phyloP scores from a whole-genome alignment of 2,329 filamentous ascomycete species.

The Monilinia polystroma region DNA sequence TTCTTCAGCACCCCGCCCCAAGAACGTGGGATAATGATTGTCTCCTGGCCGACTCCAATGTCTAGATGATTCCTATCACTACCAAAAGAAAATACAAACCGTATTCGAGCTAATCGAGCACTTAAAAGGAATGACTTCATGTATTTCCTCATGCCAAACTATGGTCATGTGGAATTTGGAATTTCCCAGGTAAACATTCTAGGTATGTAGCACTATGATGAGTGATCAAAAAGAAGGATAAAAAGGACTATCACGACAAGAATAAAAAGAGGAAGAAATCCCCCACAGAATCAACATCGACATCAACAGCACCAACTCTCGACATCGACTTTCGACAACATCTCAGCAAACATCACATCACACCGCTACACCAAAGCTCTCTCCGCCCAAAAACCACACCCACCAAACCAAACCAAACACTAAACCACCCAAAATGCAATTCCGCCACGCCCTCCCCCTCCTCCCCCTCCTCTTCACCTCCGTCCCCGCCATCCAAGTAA shows the following conservation, averaged over 20 bases:
- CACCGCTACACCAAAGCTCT: not conserved
- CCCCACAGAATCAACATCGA: not conserved
- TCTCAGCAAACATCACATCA: slow-evolving; percentile 9
- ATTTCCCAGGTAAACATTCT: not conserved
- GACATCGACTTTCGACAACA: not conserved
- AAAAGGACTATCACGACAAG: not conserved
- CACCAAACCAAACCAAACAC: too few relatives aligned
- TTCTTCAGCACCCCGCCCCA: not conserved
- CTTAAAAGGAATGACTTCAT: not conserved
- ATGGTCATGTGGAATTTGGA: not conserved
- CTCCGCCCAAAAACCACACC: not conserved
- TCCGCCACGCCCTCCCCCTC: slow-evolving; percentile 44
- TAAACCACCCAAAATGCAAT: slow-evolving; percentile 44
- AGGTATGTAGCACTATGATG: not conserved
- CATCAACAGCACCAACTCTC: slow-evolving; percentile 6
- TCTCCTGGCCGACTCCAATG: not conserved
- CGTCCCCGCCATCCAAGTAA: slow-evolving; percentile 51
- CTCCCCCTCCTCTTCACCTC: slow-evolving; percentile 41
- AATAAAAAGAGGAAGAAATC: not conserved
- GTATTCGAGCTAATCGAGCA: not conserved
- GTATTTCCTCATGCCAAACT: not conserved
- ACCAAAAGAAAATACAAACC: not conserved
- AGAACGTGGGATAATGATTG: not conserved
- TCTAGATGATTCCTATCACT: not conserved
- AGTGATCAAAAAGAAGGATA: not conserved